Evolutionary conservation across 306 rosid species (phyloP), one percentile per base, ranked within the genome.

Genomic region (Benincasa hispida): DNA sequence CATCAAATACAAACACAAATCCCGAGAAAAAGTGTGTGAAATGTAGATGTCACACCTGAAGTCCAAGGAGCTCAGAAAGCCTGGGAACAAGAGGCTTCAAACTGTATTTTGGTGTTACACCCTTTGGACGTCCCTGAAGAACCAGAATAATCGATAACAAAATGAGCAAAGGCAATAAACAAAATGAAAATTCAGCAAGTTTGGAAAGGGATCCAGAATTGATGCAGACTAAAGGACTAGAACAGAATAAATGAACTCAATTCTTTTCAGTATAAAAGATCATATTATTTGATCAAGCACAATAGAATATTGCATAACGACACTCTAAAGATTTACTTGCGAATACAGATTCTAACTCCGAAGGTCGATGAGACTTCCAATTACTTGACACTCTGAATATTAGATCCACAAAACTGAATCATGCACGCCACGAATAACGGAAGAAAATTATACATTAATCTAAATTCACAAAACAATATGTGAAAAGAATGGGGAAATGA

Each of bases 91-190:
- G 93, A 55, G 98, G 97, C 86, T 90, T 93, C 88, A 93, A 86
- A 67, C 98, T 91, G 87, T 87, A 93, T 47, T 91, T 93, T 47
- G 98, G 97, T 11, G 97, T 93, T 19, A 90, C 97, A 78, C 98
- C 98, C 83, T 93, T 93, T 34, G 98, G 98, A 63, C 98, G 97
- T 34, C 98, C 98, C 98, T 93, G 87, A 56, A 88, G 12, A 53
- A 45, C 12, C 22, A 45, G 8, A 8, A 42, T 7, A 45, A 69
- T 45, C 56, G 12, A 69, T 42, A 25, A 14, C 10, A 24, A 42
- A 24, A 21, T 37, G 37, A 69, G 35, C 21, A 14, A 45, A 42
- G 14, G 57, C 28, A 72, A 4, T 48, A 41, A 27, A 22, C 74
- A 68, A 17, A 48, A 48, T 14, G 6, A 3, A 69, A 69, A 45